Evolutionary conservation across 768 basidiomycete genomes (phyloP).

Genomic region (Trametes punicea): DNA sequence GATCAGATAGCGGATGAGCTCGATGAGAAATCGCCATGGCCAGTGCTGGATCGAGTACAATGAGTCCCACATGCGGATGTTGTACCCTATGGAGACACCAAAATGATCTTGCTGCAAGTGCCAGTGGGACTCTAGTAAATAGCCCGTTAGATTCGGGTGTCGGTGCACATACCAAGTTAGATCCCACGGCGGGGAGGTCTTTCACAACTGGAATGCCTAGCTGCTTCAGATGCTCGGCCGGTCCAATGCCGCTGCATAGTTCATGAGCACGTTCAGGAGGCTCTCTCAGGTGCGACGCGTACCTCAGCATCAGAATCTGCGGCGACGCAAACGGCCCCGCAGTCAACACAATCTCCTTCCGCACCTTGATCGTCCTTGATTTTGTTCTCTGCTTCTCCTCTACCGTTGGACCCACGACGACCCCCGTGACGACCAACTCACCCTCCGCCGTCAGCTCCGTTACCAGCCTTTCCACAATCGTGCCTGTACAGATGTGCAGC

Average conservation of each 20-base stretch:
- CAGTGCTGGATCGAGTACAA: conserved; percentile 27
- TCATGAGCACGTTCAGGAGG: neutral
- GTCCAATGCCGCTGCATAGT: conserved; percentile 26
- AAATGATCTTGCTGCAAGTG: conserved; percentile 40
- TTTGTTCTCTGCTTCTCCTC: neutral
- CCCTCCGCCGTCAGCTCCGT: conserved; percentile 4
- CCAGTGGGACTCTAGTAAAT: neutral
- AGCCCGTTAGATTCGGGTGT: too few species aligned
- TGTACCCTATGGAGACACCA: conserved; percentile 32
- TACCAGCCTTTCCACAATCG: conserved; percentile 19
- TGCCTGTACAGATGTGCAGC: conserved; percentile 22
- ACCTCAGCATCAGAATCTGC: conserved; percentile 39
- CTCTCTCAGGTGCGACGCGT: neutral
- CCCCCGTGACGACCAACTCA: conserved; percentile 10
- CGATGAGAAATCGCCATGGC: conserved; percentile 29
- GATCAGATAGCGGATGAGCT: conserved; percentile 34
- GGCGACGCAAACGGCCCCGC: conserved; percentile 31
- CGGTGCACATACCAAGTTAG: conserved; percentile 20
- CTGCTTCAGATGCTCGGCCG: conserved; percentile 20
- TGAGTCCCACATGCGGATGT: conserved; percentile 33
- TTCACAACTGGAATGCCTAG: conserved; percentile 20
- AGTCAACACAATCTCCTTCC: conserved; percentile 24
- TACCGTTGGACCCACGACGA: conserved; percentile 6
- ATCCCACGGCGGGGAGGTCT: conserved; percentile 29
- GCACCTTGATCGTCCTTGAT: conserved; percentile 6